Evolutionary conservation across 2,329 filamentous ascomycete genomes (phyloP).

Genomic region (Botrytis fragariae): DNA sequence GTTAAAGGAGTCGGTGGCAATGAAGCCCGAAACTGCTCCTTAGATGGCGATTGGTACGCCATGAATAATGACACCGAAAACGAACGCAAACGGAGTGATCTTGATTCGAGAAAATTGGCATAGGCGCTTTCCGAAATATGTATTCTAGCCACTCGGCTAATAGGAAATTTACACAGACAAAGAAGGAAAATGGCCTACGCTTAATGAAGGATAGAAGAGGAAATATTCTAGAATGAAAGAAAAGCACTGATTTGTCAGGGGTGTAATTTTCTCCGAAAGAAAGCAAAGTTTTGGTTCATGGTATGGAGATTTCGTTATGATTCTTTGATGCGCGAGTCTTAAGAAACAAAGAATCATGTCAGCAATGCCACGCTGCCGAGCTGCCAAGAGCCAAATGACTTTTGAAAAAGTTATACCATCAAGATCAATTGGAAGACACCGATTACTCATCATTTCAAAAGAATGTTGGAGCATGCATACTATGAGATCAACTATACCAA

Average conservation of each 20-base stretch:
- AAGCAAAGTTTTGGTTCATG: not conserved
- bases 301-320: not conserved
- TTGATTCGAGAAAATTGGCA: not conserved
- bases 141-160: not conserved
- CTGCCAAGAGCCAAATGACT: not conserved
- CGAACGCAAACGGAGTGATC: not conserved
- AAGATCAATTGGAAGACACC: not conserved
- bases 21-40: not conserved
- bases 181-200: not conserved
- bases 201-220: not conserved
- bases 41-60: not conserved
- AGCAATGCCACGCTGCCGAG: not conserved
- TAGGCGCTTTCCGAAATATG: not conserved
- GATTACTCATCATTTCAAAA: not conserved
- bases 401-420: not conserved
- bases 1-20: not conserved
- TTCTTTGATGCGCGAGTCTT: not conserved
- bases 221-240: not conserved
- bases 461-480: not conserved
- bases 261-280: not conserved
- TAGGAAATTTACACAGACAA: not conserved
- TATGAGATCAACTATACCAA: not conserved
- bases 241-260: not conserved
- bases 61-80: not conserved
- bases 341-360: not conserved